These are phyloP conservation scores for Calvatia gigantea DNA, from an alignment of 768 basidiomycete species.

Conservation along the genomic window DNA sequence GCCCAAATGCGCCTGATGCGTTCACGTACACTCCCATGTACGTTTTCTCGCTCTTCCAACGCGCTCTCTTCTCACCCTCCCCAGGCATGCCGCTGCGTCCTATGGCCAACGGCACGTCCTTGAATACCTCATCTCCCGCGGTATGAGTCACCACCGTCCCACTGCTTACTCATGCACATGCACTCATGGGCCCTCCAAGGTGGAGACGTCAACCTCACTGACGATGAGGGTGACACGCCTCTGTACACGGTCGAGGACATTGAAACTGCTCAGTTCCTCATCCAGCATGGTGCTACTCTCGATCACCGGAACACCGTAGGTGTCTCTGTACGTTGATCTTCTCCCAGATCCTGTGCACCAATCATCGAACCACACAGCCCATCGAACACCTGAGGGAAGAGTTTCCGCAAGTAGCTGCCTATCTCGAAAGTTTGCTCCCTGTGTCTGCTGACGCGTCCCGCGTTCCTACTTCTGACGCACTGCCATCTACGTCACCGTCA, in stretches of 20 bases:
- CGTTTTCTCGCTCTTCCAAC: constrained; percentile 17
- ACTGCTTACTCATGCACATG: constrained; percentile 4
- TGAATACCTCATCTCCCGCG: constrained; percentile 72
- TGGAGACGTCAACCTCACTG: constrained; percentile 83
- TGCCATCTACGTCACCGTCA: constrained; percentile 36
- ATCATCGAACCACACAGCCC: constrained; percentile 41
- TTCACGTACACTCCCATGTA: constrained; percentile 84
- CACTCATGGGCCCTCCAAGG: constrained; percentile 37
- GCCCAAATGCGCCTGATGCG: constrained; percentile 64
- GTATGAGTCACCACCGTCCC: constrained; percentile 40
- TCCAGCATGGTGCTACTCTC: constrained; percentile 72
- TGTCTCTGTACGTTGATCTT: constrained; percentile 55
- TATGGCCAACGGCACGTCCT: constrained; percentile 79
- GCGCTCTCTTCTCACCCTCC: constrained; percentile 15
- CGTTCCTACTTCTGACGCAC: neutral
- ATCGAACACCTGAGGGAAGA: constrained; percentile 69
- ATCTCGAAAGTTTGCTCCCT: constrained; percentile 43
- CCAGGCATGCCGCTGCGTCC: constrained; percentile 91
- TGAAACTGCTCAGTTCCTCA: constrained; percentile 72
- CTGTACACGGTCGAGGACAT: constrained; percentile 85
- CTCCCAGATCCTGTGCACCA: neutral
- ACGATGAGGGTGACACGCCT: constrained; percentile 89
- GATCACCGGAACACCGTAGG: constrained; percentile 67
- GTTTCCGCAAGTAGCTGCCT: constrained; percentile 63
- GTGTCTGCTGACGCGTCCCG: constrained; percentile 20